These are phyloP conservation scores for Eustoma russellianum DNA, from an alignment of 257 asterid genomes.

Conservation along the genomic window DNA sequence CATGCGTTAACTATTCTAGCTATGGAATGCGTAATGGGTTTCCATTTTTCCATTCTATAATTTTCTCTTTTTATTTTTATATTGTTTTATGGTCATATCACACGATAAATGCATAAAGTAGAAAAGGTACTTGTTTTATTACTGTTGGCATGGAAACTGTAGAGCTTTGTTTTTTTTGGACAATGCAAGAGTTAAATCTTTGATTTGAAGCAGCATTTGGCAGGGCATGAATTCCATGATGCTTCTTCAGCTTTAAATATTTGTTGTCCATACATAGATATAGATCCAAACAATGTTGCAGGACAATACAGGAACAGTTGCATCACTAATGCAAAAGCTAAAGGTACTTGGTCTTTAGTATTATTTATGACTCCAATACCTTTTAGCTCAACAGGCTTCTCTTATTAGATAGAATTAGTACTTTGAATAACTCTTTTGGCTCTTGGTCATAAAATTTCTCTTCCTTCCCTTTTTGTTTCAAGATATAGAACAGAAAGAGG, in stretches of 20 bases:
- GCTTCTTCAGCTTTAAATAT: constrained; percentile 35
- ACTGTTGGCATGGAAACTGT: neutral
- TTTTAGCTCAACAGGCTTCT: neutral
- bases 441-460: constrained; percentile 13
- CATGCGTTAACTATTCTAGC: neutral
- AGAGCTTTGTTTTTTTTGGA: constrained; percentile 7
- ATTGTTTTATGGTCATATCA: neutral
- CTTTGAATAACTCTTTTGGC: constrained; percentile 8
- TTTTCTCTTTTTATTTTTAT: neutral
- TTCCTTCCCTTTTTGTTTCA: constrained; percentile 25
- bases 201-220: constrained; percentile 76
- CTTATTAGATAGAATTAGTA: neutral
- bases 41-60: neutral
- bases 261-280: constrained; percentile 40
- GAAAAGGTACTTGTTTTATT: neutral
- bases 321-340: constrained; percentile 51
- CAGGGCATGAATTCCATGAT: constrained; percentile 62
- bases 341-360: constrained; percentile 38
- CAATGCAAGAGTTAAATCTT: constrained; percentile 38
- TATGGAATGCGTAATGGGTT: neutral
- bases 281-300: constrained; percentile 58
- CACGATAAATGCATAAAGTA: neutral
- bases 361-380: constrained; percentile 9
- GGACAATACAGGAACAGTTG: constrained; percentile 31
- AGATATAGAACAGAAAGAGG: constrained; percentile 51